Conservation (phyloP, 495 filamentous ascomycete genomes). For the Talaromyces nanjingensis region DNA sequence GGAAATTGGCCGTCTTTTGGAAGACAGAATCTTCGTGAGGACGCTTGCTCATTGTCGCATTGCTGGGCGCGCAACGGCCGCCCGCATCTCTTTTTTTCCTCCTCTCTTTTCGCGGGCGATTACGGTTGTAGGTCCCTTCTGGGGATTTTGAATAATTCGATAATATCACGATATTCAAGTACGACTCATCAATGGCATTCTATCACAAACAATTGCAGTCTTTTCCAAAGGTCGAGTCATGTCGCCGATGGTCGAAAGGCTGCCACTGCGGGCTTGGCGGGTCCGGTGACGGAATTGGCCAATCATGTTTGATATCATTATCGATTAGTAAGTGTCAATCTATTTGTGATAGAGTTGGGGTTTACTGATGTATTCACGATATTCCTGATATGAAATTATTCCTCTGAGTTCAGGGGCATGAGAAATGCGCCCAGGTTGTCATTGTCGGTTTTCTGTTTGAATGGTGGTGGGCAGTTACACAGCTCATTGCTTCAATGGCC, state of each 20-base stretch:
- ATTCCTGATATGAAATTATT: background rate
- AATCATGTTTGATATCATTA: background rate
- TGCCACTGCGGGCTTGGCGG: background rate
- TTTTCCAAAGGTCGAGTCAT: background rate
- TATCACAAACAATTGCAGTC: background rate
- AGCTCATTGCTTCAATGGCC: no score
- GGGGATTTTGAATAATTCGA: background rate
- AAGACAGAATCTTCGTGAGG: constrained; percentile 31
- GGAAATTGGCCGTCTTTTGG: constrained; percentile 14
- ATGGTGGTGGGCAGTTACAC: no score
- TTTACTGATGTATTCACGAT: background rate
- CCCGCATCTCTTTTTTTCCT: background rate
- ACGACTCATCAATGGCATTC: background rate
- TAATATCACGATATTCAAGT: background rate
- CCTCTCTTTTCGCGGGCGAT: background rate
- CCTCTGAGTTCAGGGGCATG: background rate
- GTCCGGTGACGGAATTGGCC: background rate
- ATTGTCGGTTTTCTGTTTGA: no score
- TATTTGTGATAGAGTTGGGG: background rate
- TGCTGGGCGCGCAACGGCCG: constrained; percentile 3
- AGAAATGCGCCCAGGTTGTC: background rate
- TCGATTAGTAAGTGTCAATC: background rate
- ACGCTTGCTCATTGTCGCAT: constrained; percentile 39
- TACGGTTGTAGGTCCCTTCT: background rate
- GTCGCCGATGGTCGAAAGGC: background rate